Conservation (phyloP, 2,329 filamentous ascomycete species). For the Rhinocladiella mackenziei region DNA sequence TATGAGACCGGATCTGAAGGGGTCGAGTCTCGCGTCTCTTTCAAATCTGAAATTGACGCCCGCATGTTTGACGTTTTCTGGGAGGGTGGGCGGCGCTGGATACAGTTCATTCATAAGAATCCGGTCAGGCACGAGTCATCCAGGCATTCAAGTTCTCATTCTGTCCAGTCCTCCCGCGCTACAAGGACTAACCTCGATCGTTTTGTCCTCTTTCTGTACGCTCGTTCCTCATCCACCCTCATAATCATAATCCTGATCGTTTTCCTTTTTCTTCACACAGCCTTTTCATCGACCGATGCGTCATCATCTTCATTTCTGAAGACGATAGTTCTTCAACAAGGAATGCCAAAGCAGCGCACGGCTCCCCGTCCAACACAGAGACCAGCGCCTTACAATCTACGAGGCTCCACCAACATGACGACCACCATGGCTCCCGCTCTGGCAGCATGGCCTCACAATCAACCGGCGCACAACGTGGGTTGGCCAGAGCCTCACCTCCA, state of each 20-base stretch:
- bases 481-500: conserved; percentile 19
- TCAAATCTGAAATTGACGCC: conserved; percentile 29
- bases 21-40: conserved; percentile 16
- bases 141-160: conserved; percentile 18
- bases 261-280: conserved; percentile 7
- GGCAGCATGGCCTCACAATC: conserved; percentile 15
- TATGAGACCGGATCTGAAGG: conserved; percentile 13
- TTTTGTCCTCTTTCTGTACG: conserved; percentile 13
- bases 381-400: conserved; percentile 24
- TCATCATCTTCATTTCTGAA: neutral
- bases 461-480: conserved; percentile 7
- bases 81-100: conserved; percentile 16
- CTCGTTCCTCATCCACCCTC: conserved; percentile 10
- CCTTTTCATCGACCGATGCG: conserved; percentile 17
- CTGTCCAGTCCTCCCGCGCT: conserved; percentile 18
- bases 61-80: conserved; percentile 21
- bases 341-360: conserved; percentile 22
- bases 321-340: conserved; percentile 9
- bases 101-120: conserved; percentile 23
- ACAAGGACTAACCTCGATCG: conserved; percentile 12
- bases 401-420: conserved; percentile 22
- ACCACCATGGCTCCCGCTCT: conserved; percentile 20
- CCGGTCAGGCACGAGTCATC: conserved; percentile 21
- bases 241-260: conserved; percentile 17
- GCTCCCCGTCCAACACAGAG: conserved; percentile 13